A percentile compares a stretch with the other conserved stretches of the same genome.
Evolutionary conservation across 305 asterid species (phyloP).

Genomic region (Fraxinus xanthoxyloides): DNA sequence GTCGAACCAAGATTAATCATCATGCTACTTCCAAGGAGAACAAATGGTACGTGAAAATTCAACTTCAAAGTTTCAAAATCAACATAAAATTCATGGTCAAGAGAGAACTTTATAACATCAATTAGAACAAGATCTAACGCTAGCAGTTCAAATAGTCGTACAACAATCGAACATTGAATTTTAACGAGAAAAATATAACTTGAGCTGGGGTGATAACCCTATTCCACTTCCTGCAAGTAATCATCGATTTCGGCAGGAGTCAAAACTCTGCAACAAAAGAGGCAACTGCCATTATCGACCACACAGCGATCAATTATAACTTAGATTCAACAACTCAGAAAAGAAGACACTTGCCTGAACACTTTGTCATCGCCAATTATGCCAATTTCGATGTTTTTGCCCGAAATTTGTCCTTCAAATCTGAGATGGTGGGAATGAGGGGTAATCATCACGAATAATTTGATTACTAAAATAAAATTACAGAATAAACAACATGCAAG

Average conservation of each 20-base stretch:
- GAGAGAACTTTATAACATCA: background rate
- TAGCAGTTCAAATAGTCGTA: background rate
- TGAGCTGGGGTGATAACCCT: conserved; percentile 9
- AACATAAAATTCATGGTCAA: background rate
- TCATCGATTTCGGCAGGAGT: conserved; percentile 56
- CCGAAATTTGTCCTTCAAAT: conserved; percentile 91
- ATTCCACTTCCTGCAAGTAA: conserved; percentile 58
- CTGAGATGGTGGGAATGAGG: conserved; percentile 35
- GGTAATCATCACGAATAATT: background rate
- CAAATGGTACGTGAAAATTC: background rate
- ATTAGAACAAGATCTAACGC: background rate
- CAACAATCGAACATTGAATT: background rate
- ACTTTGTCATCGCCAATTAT: conserved; percentile 74
- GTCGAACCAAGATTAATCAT: background rate
- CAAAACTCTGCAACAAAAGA: conserved; percentile 43
- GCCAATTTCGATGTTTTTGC: conserved; percentile 92
- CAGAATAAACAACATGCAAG: background rate
- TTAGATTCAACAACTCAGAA: background rate
- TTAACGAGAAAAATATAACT: background rate
- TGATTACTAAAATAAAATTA: background rate
- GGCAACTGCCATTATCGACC: background rate
- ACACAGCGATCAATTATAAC: background rate
- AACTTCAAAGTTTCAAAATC: background rate
- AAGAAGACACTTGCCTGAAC: conserved; percentile 47
- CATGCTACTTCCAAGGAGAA: background rate